These are phyloP conservation scores for Panaeolus papilionaceus DNA, from an alignment of 768 basidiomycete species.

Conservation along the genomic window DNA sequence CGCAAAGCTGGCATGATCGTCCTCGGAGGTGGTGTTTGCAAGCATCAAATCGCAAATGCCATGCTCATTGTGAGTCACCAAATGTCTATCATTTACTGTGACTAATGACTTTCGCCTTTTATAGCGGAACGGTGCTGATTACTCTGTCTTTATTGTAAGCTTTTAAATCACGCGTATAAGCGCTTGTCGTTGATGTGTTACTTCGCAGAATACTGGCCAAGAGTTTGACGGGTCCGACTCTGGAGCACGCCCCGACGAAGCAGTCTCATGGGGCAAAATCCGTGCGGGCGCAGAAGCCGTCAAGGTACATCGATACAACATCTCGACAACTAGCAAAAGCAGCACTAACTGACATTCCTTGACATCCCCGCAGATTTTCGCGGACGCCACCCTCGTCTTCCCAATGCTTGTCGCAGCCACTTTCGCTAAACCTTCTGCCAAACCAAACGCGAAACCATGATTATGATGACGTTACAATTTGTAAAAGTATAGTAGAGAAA, in stretches of 20 bases:
- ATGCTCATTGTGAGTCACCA: conserved; percentile 87
- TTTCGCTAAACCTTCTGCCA: conserved; percentile 62
- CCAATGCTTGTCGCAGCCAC: conserved; percentile 95
- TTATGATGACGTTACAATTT: background rate
- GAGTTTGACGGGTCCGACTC: conserved; percentile 99
- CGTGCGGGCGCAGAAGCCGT: conserved; percentile 82
- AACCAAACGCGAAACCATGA: conserved; percentile 15
- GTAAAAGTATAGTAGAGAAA: background rate
- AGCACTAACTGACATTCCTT: background rate
- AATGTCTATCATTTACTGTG: background rate
- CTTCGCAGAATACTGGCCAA: conserved; percentile 90
- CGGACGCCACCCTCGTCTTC: conserved; percentile 97
- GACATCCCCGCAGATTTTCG: conserved; percentile 63
- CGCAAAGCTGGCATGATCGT: conserved; percentile 98
- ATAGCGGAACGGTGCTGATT: conserved; percentile 97
- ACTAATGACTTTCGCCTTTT: background rate
- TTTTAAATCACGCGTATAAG: background rate
- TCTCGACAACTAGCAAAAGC: background rate
- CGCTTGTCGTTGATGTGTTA: background rate
- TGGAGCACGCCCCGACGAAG: conserved; percentile 96
- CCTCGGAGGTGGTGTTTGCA: conserved; percentile 97
- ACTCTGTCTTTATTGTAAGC: conserved; percentile 91
- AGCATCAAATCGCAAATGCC: conserved; percentile 99
- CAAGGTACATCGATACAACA: conserved; percentile 56
- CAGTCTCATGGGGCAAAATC: conserved; percentile 99